Percentiles rank a stretch among this genome's conserved stretches.
These are phyloP conservation scores for Stemphylium beticola DNA, from an alignment of 2,329 filamentous ascomycete species.

Conservation along the genomic window DNA sequence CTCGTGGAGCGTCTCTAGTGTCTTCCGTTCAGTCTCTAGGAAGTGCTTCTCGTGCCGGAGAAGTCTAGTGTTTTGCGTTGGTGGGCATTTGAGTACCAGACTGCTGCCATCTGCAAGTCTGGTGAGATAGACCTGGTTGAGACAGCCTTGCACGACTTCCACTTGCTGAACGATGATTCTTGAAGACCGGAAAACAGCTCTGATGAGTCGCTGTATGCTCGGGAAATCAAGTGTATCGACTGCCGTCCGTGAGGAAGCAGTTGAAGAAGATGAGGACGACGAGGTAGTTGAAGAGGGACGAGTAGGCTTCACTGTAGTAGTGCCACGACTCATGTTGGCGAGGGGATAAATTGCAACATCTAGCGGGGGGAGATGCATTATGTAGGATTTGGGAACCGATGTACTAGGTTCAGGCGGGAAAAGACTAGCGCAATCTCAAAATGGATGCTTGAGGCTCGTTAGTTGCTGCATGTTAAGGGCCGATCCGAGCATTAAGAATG, in stretches of 20 bases:
- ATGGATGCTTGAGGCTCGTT: slow-evolving; percentile 12
- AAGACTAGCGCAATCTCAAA: slow-evolving; percentile 25
- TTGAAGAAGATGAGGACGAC: slow-evolving; percentile 36
- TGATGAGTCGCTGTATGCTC: slow-evolving; percentile 45
- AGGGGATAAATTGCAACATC: slow-evolving; percentile 42
- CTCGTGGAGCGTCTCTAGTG: slow-evolving; percentile 47
- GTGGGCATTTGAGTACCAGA: slow-evolving; percentile 52
- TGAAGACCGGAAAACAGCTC: slow-evolving; percentile 40
- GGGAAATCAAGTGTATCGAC: slow-evolving; percentile 37
- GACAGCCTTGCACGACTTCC: slow-evolving; percentile 42
- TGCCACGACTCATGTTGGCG: slow-evolving; percentile 45
- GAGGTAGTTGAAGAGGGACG: slow-evolving; percentile 33
- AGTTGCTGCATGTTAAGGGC: slow-evolving; percentile 27
- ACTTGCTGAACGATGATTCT: slow-evolving; percentile 42
- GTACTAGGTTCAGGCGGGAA: slow-evolving; percentile 17
- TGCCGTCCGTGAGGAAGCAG: slow-evolving; percentile 28
- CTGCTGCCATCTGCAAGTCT: slow-evolving; percentile 47
- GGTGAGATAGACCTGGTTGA: slow-evolving; percentile 53
- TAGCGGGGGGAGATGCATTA: slow-evolving; percentile 48
- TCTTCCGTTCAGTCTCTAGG: slow-evolving; percentile 49
- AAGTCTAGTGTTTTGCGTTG: slow-evolving; percentile 46
- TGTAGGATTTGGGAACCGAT: slow-evolving; percentile 23
- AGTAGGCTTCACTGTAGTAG: slow-evolving; percentile 29
- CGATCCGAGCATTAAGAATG: slow-evolving; percentile 23
- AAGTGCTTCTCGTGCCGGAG: slow-evolving; percentile 53